These are phyloP conservation scores for Phoenix roebelenii DNA, from an alignment of 176 grass and related monocot genomes.

Conservation along the genomic window DNA sequence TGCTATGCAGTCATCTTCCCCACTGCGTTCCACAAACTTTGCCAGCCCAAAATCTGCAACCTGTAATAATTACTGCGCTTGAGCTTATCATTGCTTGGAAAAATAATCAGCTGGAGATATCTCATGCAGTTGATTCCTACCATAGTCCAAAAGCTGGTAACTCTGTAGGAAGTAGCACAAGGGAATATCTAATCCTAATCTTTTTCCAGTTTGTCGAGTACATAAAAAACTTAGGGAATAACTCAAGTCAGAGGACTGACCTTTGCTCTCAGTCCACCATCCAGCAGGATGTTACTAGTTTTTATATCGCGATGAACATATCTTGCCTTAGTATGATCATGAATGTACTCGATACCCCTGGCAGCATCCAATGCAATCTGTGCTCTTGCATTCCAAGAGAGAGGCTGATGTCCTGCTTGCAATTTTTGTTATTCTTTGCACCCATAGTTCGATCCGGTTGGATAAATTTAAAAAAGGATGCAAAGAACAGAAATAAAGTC, in stretches of 20 bases:
- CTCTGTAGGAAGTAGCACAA: too few species aligned
- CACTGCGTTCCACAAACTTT: conserved; percentile 46
- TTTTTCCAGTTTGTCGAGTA: too few species aligned
- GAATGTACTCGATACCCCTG: conserved; percentile 65
- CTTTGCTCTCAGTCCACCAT: conserved; percentile 54
- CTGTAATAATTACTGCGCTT: conserved; percentile 16
- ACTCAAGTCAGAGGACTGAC: conserved; percentile 9
- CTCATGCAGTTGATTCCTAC: too few species aligned
- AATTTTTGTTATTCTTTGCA: neutral
- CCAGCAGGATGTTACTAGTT: conserved; percentile 64
- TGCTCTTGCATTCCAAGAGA: conserved; percentile 67
- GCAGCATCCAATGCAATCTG: conserved; percentile 60
- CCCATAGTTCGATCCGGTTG: too few species aligned
- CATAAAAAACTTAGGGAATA: too few species aligned
- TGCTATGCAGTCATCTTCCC: conserved; percentile 41
- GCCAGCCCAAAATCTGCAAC: conserved; percentile 61
- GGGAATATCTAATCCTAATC: too few species aligned
- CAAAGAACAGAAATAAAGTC: too few species aligned
- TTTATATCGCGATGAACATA: conserved; percentile 68
- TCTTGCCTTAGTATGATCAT: conserved; percentile 63
- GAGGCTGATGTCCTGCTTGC: conserved; percentile 36
- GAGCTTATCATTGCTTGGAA: too few species aligned
- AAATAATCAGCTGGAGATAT: too few species aligned
- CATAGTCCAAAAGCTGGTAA: too few species aligned
- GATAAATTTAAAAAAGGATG: too few species aligned